phyloP scores from a whole-genome alignment of 2,329 filamentous ascomycete species.

The Ceratocystis albifundus region DNA sequence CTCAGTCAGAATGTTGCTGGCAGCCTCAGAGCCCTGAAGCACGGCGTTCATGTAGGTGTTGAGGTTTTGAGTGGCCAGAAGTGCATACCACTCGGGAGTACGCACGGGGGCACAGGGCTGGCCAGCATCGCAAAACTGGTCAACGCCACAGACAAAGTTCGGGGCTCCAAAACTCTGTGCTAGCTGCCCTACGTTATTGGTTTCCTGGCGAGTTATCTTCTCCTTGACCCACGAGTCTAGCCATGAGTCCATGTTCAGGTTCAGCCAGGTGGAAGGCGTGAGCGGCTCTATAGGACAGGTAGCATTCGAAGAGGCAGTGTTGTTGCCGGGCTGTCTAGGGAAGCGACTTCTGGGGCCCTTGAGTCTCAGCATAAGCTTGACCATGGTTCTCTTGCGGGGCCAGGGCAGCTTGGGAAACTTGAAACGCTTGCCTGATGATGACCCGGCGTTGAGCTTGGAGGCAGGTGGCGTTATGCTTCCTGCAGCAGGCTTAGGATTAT shows the following conservation, averaged over 20 bases:
- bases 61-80: constrained; percentile 22
- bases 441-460: not conserved
- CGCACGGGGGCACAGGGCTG: constrained; percentile 24
- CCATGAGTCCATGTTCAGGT: constrained; percentile 15
- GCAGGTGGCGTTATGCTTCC: not conserved
- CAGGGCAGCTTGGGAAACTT: not conserved
- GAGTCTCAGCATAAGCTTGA: not conserved
- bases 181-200: constrained; percentile 23
- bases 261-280: constrained; percentile 2
- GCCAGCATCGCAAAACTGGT: constrained; percentile 23
- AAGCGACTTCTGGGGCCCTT: not conserved
- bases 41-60: constrained; percentile 24
- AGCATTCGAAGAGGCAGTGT: not conserved
- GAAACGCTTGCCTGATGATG: not conserved
- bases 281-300: constrained; percentile 11
- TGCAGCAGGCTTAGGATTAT: not conserved
- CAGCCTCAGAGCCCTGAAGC: constrained; percentile 9
- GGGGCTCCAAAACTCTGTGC: constrained; percentile 21
- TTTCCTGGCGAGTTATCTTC: constrained; percentile 4
- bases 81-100: constrained; percentile 22
- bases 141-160: constrained; percentile 24
- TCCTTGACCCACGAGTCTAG: constrained; percentile 21
- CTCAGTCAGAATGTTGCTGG: constrained; percentile 22
- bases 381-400: not conserved
- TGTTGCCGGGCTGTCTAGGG: not conserved